phyloP scores from a whole-genome alignment of 1,284 basidiomycete genomes.

The Fomitiporia mediterranea region DNA sequence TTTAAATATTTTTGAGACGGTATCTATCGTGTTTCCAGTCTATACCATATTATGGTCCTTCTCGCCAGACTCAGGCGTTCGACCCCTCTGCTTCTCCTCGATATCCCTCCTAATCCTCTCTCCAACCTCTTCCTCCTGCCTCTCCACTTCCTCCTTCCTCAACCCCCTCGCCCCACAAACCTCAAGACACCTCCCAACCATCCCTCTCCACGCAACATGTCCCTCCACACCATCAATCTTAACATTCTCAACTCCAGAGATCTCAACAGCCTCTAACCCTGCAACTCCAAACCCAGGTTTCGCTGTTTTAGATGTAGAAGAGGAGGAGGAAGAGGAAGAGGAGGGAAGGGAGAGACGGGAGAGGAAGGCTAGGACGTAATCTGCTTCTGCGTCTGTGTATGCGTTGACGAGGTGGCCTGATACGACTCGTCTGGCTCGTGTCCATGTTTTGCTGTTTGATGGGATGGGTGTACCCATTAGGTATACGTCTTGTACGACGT shows the following conservation, averaged over 20 bases:
- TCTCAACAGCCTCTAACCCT: constrained; percentile 58
- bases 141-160: constrained; percentile 33
- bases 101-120: constrained; percentile 25
- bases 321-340: too few relatives aligned
- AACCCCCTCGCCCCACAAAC: constrained; percentile 39
- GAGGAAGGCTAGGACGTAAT: constrained; percentile 73
- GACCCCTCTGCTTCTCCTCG: constrained; percentile 25
- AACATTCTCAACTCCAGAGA: constrained; percentile 69
- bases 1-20: too few relatives aligned
- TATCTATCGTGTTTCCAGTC: neutral
- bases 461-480: constrained; percentile 69
- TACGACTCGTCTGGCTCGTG: constrained; percentile 59
- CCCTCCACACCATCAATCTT: constrained; percentile 49
- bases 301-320: too few relatives aligned
- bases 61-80: neutral
- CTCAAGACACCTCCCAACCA: constrained; percentile 44
- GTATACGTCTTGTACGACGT: constrained; percentile 70
- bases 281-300: constrained; percentile 67
- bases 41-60: too few relatives aligned
- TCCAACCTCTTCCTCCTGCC: constrained; percentile 29
- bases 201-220: constrained; percentile 50
- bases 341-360: constrained; percentile 43
- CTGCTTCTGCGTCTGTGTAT: constrained; percentile 49
- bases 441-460: constrained; percentile 53
- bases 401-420: constrained; percentile 70